Conservation (phyloP, 768 basidiomycete species). For the Tricholoma sp. region DNA sequence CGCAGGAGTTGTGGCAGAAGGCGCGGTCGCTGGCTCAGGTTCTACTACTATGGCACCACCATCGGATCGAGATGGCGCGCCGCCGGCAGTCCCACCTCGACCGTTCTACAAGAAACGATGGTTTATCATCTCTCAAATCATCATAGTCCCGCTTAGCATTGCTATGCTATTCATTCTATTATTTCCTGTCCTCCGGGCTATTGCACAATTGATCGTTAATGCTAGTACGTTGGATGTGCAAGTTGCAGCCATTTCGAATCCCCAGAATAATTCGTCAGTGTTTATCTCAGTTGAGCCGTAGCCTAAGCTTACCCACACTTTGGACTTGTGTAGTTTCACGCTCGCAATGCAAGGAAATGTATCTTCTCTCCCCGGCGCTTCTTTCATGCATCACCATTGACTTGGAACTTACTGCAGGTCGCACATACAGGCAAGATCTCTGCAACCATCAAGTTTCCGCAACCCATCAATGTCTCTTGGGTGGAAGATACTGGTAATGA, state of each 20-base stretch:
- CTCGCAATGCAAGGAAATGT: slow-evolving; percentile 52
- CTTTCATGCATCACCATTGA: not conserved
- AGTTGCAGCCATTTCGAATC: slow-evolving; percentile 42
- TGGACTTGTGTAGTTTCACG: slow-evolving; percentile 36
- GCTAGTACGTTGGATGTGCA: slow-evolving; percentile 49
- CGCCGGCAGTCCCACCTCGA: slow-evolving; percentile 13
- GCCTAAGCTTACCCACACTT: not conserved
- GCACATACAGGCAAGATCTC: slow-evolving; percentile 63
- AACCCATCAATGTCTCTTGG: slow-evolving; percentile 58
- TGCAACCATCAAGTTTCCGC: slow-evolving; percentile 56
- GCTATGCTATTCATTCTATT: slow-evolving; percentile 62
- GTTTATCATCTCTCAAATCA: slow-evolving; percentile 56
- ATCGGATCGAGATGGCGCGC: slow-evolving; percentile 14
- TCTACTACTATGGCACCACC: slow-evolving; percentile 10
- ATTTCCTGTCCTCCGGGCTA: slow-evolving; percentile 64
- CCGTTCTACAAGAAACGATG: slow-evolving; percentile 59
- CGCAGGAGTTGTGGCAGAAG: slow-evolving; percentile 14
- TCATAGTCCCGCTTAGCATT: slow-evolving; percentile 49
- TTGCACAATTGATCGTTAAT: slow-evolving; percentile 61
- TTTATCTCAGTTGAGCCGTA: not conserved
- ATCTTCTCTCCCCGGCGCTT: slow-evolving; percentile 7
- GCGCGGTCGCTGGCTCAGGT: slow-evolving; percentile 7
- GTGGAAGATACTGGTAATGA: slow-evolving; percentile 40
- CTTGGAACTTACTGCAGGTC: slow-evolving; percentile 32
- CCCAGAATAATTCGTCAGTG: slow-evolving; percentile 55